Base-by-base conservation (phyloP, 2,329 filamentous ascomycete genomes). In the Ceratocystis huliohia region DNA sequence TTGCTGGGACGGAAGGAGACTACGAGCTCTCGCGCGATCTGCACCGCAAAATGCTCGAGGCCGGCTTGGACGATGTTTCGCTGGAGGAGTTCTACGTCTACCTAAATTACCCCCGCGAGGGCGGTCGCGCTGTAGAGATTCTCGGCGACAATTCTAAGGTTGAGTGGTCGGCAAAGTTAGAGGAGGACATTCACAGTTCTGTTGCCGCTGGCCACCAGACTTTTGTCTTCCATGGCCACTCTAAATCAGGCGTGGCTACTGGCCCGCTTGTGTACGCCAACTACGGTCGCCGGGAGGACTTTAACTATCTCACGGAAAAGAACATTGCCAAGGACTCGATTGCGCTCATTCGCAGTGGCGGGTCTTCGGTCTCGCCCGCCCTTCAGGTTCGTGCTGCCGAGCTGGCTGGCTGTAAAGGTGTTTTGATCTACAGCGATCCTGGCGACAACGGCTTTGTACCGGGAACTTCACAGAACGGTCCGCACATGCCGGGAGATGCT, bases 1-100 rank as follows among this genome's bases (percentile, higher is more conserved):
- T 97, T 69, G 94, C 91, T 1, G 94, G 94, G n/a, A 96, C 91
- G 2, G 88, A 96, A 77, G 94, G 94, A 61, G 93, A 95, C 76
- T 91, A 88, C 72, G 89, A 88, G 59, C 81, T 96, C 65, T 93
- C 90, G 6, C 83, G 90, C 77, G 95, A 92, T 79, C 84, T 96
- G 65, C 83, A 92, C 75, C 85, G 85, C 72, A 83, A 88, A 74
- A 96, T 96, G 75, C 77, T 78, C 70, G 81, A 81, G 63, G 86
- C 87, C 59, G 83, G 84, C 3, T 80, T 99, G 72, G 91, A 96
- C 71, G 80, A 87, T 67, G 86, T 96, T 30, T 78, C 80, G 63
- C 81, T 91, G 72, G 88, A 96, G 71, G 84, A 91, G 73, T 96
- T 89, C 74, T 82, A 88, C 71, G 92, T 95, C 17, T 97, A 96